Base-by-base conservation (phyloP, 2,329 filamentous ascomycete species). In the Thielaviopsis euricoi region DNA sequence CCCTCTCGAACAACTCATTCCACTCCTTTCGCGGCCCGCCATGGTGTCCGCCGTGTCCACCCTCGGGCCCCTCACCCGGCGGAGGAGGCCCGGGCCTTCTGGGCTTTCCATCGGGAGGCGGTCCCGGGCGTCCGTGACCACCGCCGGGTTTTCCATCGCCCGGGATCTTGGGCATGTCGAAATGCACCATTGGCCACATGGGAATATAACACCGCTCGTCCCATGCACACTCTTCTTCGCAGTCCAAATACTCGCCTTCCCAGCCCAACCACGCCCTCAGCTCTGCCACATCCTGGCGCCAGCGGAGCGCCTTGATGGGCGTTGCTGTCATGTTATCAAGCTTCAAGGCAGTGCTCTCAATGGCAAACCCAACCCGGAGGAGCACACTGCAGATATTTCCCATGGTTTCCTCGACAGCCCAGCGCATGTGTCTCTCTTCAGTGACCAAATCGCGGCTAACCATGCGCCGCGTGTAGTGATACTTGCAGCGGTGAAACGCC, bases 261-360 rank as follows among this genome's bases (percentile, higher is more conserved):
- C 75, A 78, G 5, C 74, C 75, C 0, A 77, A 66, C 74, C 75
- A 78, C 1, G 75, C 73, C 63, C 71, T 70, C 12, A 77, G 63
- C 61, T 74, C 69, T 52, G 72, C 67, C 3, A 75, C 60, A 17
- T 68, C 64, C 6, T 65, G 57, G n/a, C 60, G 64, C 69, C 71
- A 72, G 3, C 53, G 13, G 54, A 40, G 17, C 7, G 60, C 61
- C 53, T 52, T 43, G 21, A 53, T 53, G 19, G 43, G 56, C 17
- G 12, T 7, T 9, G 15, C 33, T 5, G 46, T 49, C 33, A 37
- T 57, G 59, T 51, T 40, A 54, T 62, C 67, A 65, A 63, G 67
- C 66, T 29, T 54, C 19, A 59, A 59, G 71, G 72, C 76, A 21
- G 65, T 60, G 2, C 63, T 61, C 66, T 76, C 74, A 13, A 73